phyloP scores from a whole-genome alignment of 2,329 filamentous ascomycete genomes.

The Fusarium sp. region DNA sequence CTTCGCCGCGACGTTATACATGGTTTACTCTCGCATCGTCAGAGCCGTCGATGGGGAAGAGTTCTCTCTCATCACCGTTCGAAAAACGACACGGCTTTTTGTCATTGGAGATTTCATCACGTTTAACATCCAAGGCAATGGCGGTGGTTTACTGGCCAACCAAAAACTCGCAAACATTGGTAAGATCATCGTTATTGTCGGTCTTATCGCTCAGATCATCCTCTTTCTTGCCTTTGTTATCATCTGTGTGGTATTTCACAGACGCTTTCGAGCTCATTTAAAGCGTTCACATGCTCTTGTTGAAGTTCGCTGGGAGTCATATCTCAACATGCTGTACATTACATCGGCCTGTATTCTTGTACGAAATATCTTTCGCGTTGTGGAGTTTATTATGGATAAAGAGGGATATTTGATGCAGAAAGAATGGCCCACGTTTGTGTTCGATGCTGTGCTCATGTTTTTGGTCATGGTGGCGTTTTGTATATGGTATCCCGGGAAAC shows the following conservation, averaged over 20 bases:
- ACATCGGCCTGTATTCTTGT: constrained; percentile 11
- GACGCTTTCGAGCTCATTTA: not conserved
- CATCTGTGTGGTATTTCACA: constrained; percentile 15
- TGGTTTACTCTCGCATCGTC: constrained; percentile 26
- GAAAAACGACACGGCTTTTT: constrained; percentile 26
- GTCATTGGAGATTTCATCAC: constrained; percentile 26
- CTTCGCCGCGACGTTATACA: constrained; percentile 35
- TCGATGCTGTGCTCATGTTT: constrained; percentile 27
- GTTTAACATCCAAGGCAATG: constrained; percentile 23
- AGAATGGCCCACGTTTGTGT: constrained; percentile 30
- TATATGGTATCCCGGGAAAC: constrained; percentile 14
- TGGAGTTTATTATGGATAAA: constrained; percentile 26
- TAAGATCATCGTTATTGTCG: constrained; percentile 12
- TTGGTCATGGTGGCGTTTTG: constrained; percentile 25
- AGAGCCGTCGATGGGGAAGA: not conserved
- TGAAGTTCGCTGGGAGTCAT: constrained; percentile 5
- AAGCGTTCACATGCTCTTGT: rapidly evolving
- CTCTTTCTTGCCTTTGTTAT: constrained; percentile 20
- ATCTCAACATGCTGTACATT: constrained; percentile 21
- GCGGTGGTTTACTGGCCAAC: constrained; percentile 13
- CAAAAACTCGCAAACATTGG: not conserved
- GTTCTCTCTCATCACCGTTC: constrained; percentile 9
- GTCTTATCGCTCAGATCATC: not conserved
- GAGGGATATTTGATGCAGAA: constrained; percentile 26
- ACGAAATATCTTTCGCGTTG: constrained; percentile 20